Evolutionary conservation across 1,139 yeast species (phyloP).

Genomic region (Protomyces arabidopsidicola): DNA sequence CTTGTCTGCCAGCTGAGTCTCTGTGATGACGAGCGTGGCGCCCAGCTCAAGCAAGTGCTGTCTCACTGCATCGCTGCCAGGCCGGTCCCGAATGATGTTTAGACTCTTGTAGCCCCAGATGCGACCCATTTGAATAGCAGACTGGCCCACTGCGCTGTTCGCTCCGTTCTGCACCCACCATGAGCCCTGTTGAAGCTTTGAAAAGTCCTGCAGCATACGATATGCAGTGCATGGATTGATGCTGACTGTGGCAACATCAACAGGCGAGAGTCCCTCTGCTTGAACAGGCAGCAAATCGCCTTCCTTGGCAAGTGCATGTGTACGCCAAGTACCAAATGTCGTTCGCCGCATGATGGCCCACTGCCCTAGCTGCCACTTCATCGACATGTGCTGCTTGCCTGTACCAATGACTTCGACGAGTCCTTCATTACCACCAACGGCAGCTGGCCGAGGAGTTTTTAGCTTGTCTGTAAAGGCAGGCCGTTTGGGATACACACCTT

Average conservation of each 20-base stretch:
- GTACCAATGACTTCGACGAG: constrained; percentile 73
- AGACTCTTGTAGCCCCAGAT: constrained; percentile 75
- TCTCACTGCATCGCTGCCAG: constrained; percentile 60
- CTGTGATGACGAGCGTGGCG: constrained; percentile 87
- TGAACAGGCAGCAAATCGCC: constrained; percentile 48
- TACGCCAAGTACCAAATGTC: constrained; percentile 92
- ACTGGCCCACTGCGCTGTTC: constrained; percentile 91
- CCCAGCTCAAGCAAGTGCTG: constrained; percentile 60
- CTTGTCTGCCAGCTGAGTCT: constrained; percentile 67
- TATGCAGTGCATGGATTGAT: constrained; percentile 93
- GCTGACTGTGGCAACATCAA: constrained; percentile 78
- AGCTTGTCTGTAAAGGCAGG: constrained; percentile 57
- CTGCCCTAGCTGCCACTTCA: constrained; percentile 61
- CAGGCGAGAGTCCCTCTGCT: constrained; percentile 38
- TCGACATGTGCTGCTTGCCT: constrained; percentile 63
- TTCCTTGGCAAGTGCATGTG: constrained; percentile 52
- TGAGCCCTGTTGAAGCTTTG: constrained; percentile 62
- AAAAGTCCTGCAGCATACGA: constrained; percentile 74
- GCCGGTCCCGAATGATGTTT: constrained; percentile 82
- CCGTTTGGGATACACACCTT: constrained; percentile 88
- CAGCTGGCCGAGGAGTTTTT: constrained; percentile 56
- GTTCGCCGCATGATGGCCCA: constrained; percentile 86
- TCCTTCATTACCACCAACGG: constrained; percentile 92
- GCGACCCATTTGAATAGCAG: constrained; percentile 81
- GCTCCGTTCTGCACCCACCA: constrained; percentile 98